Percentiles rank a stretch among this genome's conserved stretches.
These are phyloP conservation scores for Hypoxylon sp. DNA, from an alignment of 2,329 filamentous ascomycete genomes.

Conservation along the genomic window DNA sequence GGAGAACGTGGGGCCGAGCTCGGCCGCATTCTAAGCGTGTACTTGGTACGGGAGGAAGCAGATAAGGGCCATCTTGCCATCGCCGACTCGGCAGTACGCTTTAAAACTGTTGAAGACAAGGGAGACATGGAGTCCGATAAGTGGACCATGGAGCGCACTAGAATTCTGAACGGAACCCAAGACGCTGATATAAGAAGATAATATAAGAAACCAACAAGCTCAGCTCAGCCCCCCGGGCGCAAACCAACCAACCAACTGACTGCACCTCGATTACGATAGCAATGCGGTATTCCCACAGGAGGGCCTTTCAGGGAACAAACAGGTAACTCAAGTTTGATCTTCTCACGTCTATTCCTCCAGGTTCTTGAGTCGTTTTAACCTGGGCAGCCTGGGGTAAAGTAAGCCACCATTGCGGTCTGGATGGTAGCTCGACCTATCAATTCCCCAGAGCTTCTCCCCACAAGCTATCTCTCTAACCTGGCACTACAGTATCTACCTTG, in stretches of 20 bases:
- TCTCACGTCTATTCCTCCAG: conserved; percentile 27
- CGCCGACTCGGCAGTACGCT: conserved; percentile 40
- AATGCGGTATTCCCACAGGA: conserved; percentile 12
- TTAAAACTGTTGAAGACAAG: conserved; percentile 32
- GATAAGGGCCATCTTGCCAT: conserved; percentile 49
- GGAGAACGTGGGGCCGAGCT: conserved; percentile 49
- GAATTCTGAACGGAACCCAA: conserved; percentile 46
- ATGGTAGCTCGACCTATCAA: conserved; percentile 42
- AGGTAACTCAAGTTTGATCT: conserved; percentile 27
- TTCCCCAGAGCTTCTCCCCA: conserved; percentile 45
- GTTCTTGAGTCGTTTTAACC: conserved; percentile 37
- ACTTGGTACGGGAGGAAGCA: conserved; percentile 40
- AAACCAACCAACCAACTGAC: conserved; percentile 13
- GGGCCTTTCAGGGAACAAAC: conserved; percentile 2
- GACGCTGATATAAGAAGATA: conserved; percentile 39
- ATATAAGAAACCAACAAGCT: conserved; percentile 7
- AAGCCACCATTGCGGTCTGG: conserved; percentile 39
- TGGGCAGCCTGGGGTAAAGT: conserved; percentile 51
- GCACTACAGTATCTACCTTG: conserved; percentile 24
- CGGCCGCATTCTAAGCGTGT: conserved; percentile 42
- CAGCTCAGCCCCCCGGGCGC: conserved; percentile 27
- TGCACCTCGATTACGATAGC: conserved; percentile 27
- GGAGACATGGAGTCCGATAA: conserved; percentile 42
- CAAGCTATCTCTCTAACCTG: conserved; percentile 42
- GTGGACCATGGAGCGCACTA: conserved; percentile 46